Base-by-base conservation (phyloP, 371 early-diverging fungal species). In the Mucor plumbeus region DNA sequence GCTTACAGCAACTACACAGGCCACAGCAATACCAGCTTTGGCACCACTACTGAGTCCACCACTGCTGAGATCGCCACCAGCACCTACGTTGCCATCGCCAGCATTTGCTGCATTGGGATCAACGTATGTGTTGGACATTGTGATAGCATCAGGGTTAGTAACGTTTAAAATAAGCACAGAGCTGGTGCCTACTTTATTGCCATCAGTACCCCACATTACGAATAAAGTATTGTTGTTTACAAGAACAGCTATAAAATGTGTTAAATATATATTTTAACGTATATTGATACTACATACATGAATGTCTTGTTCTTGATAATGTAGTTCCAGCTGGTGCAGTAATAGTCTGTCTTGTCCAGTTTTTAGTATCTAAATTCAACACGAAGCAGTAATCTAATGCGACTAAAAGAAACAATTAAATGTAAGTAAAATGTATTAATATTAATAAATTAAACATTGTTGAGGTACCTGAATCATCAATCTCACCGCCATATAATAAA, bases 401-500 rank as follows among this genome's bases (percentile, higher is more conserved):
- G 2, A 53, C 53, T 53, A 6, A 11, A 53, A 31, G 6, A 1
- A 11, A 7, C 4, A 5, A 38, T 26, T 26, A 26, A 26, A 26
- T 26, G 26, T 26, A 26, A 26, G 26, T 26, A 3, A 26, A 26
- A 26, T 26, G 26, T 26, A 26, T 26, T 26, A 26, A 26, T 26
- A 26, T 26, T 26, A 26, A 26, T 26, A 26, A 26, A 26, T 7
- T 38, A 38, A 11, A 11, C 38, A 38, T 38, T 7, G 5, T 38
- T 38, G 38, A 38, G 11, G 38, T 53, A 53, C 53, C 53, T 26
- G 21, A 5, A 31, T 26, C 41, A 8, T 36, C 17, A 1, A 33
- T 6, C 26, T 63, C 63, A 53, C 63, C 63, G 10, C 63, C 63
- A 54, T 53, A 63, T 10, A 63, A 13, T 3, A 63, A 14, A n/a